Evolutionary conservation across 2,329 filamentous ascomycete genomes (phyloP).

Genomic region (Thielaviopsis musarum): DNA sequence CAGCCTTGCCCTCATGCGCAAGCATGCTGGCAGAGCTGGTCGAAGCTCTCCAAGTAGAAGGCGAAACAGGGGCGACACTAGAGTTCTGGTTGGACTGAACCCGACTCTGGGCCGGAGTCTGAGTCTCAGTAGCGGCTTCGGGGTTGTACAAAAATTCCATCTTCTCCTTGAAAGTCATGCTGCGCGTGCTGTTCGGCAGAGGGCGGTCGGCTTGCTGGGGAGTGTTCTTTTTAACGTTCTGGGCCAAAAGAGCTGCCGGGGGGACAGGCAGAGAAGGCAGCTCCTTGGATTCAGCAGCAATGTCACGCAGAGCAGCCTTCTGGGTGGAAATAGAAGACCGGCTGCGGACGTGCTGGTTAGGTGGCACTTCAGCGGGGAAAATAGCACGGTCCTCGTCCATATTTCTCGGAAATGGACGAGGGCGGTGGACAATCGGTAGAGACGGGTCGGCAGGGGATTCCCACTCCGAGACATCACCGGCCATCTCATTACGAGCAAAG

Average conservation of each 20-base stretch:
- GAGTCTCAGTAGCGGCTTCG: conserved; percentile 15
- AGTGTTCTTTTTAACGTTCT: neutral
- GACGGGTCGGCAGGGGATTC: conserved; percentile 14
- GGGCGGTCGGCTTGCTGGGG: conserved; percentile 20
- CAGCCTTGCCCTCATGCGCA: conserved; percentile 17
- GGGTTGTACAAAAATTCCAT: conserved; percentile 28
- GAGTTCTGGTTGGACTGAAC: conserved; percentile 19
- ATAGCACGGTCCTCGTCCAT: conserved; percentile 28
- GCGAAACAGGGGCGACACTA: neutral
- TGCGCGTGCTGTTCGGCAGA: conserved; percentile 35
- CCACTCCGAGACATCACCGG: neutral
- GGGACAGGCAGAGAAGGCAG: conserved; percentile 35
- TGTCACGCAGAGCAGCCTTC: conserved; percentile 26
- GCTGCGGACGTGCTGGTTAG: conserved; percentile 26
- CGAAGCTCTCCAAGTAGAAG: conserved; percentile 18
- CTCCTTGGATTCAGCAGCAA: conserved; percentile 29
- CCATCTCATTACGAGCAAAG: neutral
- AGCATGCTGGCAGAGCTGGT: conserved; percentile 23
- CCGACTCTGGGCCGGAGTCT: conserved; percentile 13
- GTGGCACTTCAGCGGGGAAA: conserved; percentile 28
- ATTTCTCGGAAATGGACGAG: conserved; percentile 37
- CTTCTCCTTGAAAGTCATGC: conserved; percentile 43
- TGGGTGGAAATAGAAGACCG: conserved; percentile 29
- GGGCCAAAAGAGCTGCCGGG: conserved; percentile 17
- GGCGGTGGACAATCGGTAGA: conserved; percentile 32